Conservation (phyloP, 1,284 basidiomycete species). For the Marasmius sp. region DNA sequence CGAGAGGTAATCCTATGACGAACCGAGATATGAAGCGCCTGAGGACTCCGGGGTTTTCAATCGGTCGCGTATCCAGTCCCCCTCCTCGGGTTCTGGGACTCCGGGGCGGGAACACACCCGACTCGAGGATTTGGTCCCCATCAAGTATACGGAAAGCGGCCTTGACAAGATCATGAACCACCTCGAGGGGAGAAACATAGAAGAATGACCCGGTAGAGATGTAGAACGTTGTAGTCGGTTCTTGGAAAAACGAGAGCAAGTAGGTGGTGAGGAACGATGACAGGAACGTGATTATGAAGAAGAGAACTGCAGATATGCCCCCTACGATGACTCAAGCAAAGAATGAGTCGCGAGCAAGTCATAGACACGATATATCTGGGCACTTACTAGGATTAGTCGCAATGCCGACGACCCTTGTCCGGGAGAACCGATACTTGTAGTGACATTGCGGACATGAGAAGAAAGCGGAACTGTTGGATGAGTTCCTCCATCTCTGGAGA, state of each 20-base stretch:
- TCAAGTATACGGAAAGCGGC: constrained; percentile 66
- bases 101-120: constrained; percentile 10
- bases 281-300: constrained; percentile 64
- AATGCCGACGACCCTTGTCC: constrained; percentile 66
- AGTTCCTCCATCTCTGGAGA: constrained; percentile 69
- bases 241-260: constrained; percentile 57
- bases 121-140: constrained; percentile 30
- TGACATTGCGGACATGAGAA: constrained; percentile 76
- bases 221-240: constrained; percentile 36
- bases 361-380: not conserved
- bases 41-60: constrained; percentile 42
- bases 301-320: constrained; percentile 61
- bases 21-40: constrained; percentile 63
- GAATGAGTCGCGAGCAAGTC: constrained; percentile 4
- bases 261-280: constrained; percentile 73
- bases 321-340: constrained; percentile 59
- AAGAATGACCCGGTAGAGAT: constrained; percentile 43
- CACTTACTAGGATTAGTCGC: constrained; percentile 67
- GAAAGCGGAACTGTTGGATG: constrained; percentile 59
- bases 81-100: not conserved
- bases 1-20: constrained; percentile 70
- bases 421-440: constrained; percentile 71
- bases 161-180: constrained; percentile 61
- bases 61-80: constrained; percentile 7
- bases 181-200: constrained; percentile 56